These are phyloP conservation scores for Pythium dissotocum DNA, from an alignment of 352 stramenopile species.

Conservation along the genomic window DNA sequence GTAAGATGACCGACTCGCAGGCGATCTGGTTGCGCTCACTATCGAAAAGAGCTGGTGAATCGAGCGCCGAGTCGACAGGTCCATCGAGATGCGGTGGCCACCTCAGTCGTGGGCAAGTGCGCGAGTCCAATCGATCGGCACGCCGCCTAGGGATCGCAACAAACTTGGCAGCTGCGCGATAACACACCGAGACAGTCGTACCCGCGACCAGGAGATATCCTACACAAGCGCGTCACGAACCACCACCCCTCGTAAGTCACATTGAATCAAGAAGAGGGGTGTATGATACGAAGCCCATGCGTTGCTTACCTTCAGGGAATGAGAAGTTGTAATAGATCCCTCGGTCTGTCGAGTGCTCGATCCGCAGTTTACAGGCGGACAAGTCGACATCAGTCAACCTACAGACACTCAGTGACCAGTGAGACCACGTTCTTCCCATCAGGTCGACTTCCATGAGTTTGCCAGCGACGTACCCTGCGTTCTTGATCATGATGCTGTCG, in stretches of 20 bases:
- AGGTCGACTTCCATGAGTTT: background rate
- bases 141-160: constrained; percentile 19
- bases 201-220: constrained; percentile 28
- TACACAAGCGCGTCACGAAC: background rate
- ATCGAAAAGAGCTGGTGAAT: constrained; percentile 21
- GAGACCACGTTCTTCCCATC: background rate
- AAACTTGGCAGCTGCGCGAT: constrained; percentile 23
- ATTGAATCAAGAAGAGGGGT: background rate
- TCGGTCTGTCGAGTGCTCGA: constrained; percentile 25
- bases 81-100: constrained; percentile 28
- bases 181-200: constrained; percentile 26
- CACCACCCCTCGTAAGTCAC: background rate
- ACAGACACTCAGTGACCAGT: background rate
- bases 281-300: background rate
- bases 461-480: constrained; percentile 13
- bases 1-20: constrained; percentile 26
- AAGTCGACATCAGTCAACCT: constrained; percentile 26
- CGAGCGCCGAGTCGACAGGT: constrained; percentile 23
- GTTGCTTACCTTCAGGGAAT: constrained; percentile 21
- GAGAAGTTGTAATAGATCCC: constrained; percentile 31
- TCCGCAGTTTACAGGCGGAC: constrained; percentile 20
- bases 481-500: constrained; percentile 32
- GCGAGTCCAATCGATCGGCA: constrained; percentile 23
- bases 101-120: constrained; percentile 25
- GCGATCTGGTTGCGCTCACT: constrained; percentile 21